These are phyloP conservation scores for Ceratocystis papillata DNA, from an alignment of 2,329 filamentous ascomycete genomes.

Conservation along the genomic window DNA sequence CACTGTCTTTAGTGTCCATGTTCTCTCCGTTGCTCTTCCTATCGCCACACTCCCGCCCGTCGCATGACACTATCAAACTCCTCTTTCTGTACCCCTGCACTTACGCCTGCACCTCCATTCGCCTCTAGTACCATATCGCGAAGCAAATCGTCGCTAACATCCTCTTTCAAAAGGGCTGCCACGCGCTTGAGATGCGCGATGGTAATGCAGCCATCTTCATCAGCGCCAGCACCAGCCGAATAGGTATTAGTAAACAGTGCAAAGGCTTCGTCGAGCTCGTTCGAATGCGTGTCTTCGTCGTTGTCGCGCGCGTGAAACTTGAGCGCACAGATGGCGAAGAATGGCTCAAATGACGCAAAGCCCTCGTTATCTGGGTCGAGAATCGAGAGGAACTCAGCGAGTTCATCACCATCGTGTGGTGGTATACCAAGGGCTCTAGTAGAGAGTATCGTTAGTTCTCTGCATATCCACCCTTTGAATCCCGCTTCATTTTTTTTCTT, in stretches of 20 bases:
- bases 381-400: conserved; percentile 64
- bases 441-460: neutral
- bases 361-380: conserved; percentile 76
- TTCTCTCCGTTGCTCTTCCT: conserved; percentile 25
- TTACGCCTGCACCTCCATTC: conserved; percentile 65
- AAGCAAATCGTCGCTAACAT: conserved; percentile 69
- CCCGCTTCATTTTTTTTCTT: no score
- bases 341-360: conserved; percentile 65
- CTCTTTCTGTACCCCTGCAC: conserved; percentile 58
- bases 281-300: conserved; percentile 43
- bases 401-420: conserved; percentile 52
- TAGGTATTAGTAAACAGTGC: conserved; percentile 57
- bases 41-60: conserved; percentile 70
- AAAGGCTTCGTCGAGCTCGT: conserved; percentile 74
- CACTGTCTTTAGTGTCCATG: neutral
- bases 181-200: conserved; percentile 67
- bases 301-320: conserved; percentile 58
- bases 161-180: conserved; percentile 72
- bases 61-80: conserved; percentile 84
- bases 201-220: conserved; percentile 52
- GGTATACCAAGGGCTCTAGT: conserved; percentile 69
- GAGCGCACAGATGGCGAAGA: conserved; percentile 78
- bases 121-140: conserved; percentile 93
- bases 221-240: neutral
- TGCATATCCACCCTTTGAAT: no score